These are phyloP conservation scores for Skeletonema grethae DNA, from an alignment of 108 stramenopile species.

Conservation along the genomic window DNA sequence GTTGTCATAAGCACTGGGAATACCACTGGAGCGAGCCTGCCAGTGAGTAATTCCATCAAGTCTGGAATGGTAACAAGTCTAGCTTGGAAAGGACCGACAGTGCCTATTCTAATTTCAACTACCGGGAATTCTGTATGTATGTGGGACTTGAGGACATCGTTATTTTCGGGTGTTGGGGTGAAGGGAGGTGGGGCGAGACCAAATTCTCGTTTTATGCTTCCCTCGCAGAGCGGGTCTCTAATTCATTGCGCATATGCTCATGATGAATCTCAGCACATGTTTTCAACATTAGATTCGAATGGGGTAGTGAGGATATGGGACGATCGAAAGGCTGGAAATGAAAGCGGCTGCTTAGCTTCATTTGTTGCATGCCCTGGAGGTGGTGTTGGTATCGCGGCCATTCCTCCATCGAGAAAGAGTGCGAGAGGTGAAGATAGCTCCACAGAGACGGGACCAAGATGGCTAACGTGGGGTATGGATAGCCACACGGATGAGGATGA, in stretches of 20 bases:
- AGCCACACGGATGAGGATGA: conserved; percentile 25
- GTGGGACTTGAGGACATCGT: conserved; percentile 65
- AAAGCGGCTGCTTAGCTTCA: conserved; percentile 26
- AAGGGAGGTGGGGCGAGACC: conserved; percentile 48
- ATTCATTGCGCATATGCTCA: conserved; percentile 62
- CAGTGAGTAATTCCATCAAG: background rate
- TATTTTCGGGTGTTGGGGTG: conserved; percentile 22
- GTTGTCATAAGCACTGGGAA: no score
- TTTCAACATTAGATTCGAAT: conserved; percentile 62
- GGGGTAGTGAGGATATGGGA: conserved; percentile 75
- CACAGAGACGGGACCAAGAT: conserved; percentile 13
- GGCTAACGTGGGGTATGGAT: conserved; percentile 83
- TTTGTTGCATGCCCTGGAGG: conserved; percentile 57
- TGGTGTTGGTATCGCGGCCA: conserved; percentile 65
- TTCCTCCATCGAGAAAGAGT: conserved; percentile 17
- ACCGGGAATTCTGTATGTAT: conserved; percentile 51
- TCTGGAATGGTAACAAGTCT: conserved; percentile 41
- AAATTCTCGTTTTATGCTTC: conserved; percentile 46
- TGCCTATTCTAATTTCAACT: conserved; percentile 49
- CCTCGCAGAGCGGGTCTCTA: conserved; percentile 30
- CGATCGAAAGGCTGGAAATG: conserved; percentile 50
- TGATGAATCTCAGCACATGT: conserved; percentile 52
- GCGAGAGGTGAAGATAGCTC: background rate
- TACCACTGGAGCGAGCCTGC: no score
- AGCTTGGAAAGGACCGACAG: conserved; percentile 40